Evolutionary conservation across 75 land plant species (phyloP), one percentile per base, ranked within the genome.

Genomic region (Pseudotsuga menziesii): DNA sequence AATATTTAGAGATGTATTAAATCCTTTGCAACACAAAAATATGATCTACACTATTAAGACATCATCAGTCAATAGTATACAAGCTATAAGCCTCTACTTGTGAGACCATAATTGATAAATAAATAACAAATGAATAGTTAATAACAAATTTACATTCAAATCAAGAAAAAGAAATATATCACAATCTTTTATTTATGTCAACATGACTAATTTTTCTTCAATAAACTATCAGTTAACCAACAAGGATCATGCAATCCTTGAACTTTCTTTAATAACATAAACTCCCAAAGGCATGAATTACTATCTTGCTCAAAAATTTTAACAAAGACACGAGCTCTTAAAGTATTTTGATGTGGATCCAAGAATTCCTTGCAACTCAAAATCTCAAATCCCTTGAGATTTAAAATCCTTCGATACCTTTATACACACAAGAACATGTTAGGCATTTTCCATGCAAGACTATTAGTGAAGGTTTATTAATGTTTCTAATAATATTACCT

Each of bases 201-300:
- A 20, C 44, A 69, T 36, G 41, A 69, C n/a, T 6, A 39, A 69
- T n/a, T 35, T 69, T 41, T 69, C 35, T 2, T 41, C 0, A 69
- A n/a, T 39, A 69, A 36, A 69, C 72, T 69, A 35, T 78, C 76
- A 16, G 83, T 84, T 39, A 81, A 39, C 85, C 85, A 84, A 35
- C 85, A 84, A 73, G 85, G 80, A 73, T 54, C 74, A 58, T 64
- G 62, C 56, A 27, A 35, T 61, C 85, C 85, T 77, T 80, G 61
- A 17, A 57, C 57, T 36, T 76, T 19, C 41, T 81, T 84, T 14
- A 77, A 84, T 69, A 84, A 72, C 29, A 57, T 29, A 58, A 84
- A 84, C 6, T 57, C 72, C 80, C 83, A 84, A 23, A 27, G 44
- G 19, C 12, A 56, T 55, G 58, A 32, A 35, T 72, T 54, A 61